Evolutionary conservation across 1,284 basidiomycete species (phyloP).

Genomic region (Irpex rosettiformis): DNA sequence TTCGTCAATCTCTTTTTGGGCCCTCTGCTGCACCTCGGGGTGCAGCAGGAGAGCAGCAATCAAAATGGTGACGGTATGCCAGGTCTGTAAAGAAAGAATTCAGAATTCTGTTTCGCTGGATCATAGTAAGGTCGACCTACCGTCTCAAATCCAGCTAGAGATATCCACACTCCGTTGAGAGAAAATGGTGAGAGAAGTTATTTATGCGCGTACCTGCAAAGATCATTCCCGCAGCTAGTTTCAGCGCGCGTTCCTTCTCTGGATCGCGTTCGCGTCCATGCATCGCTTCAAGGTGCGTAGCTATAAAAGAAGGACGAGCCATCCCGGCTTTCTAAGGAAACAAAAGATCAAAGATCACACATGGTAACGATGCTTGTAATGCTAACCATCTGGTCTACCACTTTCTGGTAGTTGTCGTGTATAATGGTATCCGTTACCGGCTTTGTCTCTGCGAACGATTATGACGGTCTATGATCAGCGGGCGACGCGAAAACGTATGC

Average conservation of each 20-base stretch:
- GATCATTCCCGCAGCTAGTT: background rate
- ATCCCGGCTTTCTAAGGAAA: background rate
- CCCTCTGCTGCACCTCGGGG: conserved; percentile 12
- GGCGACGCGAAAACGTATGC: background rate
- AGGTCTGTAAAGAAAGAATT: conserved; percentile 5
- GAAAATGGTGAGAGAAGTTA: background rate
- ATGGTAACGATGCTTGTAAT: background rate
- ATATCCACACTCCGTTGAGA: background rate
- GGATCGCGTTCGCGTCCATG: background rate
- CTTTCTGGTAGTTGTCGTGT: background rate
- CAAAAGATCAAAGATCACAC: background rate
- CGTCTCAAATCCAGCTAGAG: background rate
- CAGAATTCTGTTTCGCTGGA: background rate
- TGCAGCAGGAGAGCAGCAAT: conserved; percentile 14
- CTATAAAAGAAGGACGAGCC: conserved; percentile 1
- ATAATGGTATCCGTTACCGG: background rate
- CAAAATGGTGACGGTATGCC: conserved; percentile 10
- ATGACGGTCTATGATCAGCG: too few species aligned
- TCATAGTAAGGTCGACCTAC: background rate
- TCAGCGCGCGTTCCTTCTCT: background rate
- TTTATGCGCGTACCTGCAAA: background rate
- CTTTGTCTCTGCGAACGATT: background rate
- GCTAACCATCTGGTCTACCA: background rate
- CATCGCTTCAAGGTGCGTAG: background rate
- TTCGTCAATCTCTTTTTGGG: conserved; percentile 15